Percentiles rank a stretch among this genome's conserved stretches.
Conservation (phyloP, 2,329 filamentous ascomycete genomes). For the Trichoderma simmonsii region DNA sequence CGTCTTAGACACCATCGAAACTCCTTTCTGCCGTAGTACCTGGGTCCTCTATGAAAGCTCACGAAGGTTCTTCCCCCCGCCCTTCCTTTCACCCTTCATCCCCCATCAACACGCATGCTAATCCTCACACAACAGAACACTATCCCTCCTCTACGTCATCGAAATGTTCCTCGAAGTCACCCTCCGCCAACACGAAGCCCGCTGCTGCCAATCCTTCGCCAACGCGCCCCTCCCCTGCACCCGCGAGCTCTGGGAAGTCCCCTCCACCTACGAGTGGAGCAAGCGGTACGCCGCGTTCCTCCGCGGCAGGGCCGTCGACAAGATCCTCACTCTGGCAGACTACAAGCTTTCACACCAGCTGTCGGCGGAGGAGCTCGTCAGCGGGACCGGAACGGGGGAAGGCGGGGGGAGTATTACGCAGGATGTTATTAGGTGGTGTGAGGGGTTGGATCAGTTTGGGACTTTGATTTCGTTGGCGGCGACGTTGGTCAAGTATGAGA, state of each 20-base stretch:
- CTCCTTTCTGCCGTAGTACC: background rate
- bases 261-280: slow-evolving; percentile 18
- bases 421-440: slow-evolving; percentile 15
- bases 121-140: slow-evolving; percentile 3
- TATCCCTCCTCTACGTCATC: slow-evolving; percentile 18
- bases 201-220: slow-evolving; percentile 4
- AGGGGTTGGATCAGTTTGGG: slow-evolving; percentile 9
- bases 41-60: slow-evolving; percentile 21
- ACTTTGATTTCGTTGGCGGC: slow-evolving; percentile 2
- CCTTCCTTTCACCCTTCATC: too few relatives aligned
- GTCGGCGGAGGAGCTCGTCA: background rate
- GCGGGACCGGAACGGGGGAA: background rate
- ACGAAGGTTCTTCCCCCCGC: slow-evolving; percentile 15
- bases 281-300: slow-evolving; percentile 2
- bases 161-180: slow-evolving; percentile 23
- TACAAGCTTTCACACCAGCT: slow-evolving; percentile 6
- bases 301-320: background rate
- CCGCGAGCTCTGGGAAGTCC: slow-evolving; percentile 23
- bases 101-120: background rate
- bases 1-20: background rate
- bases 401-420: background rate
- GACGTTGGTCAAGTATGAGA: slow-evolving; percentile 3
- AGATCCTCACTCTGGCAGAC: background rate
- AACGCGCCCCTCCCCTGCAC: slow-evolving; percentile 21
- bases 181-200: background rate